phyloP scores from a whole-genome alignment of 2,329 filamentous ascomycete species.

The Neurospora sp. region DNA sequence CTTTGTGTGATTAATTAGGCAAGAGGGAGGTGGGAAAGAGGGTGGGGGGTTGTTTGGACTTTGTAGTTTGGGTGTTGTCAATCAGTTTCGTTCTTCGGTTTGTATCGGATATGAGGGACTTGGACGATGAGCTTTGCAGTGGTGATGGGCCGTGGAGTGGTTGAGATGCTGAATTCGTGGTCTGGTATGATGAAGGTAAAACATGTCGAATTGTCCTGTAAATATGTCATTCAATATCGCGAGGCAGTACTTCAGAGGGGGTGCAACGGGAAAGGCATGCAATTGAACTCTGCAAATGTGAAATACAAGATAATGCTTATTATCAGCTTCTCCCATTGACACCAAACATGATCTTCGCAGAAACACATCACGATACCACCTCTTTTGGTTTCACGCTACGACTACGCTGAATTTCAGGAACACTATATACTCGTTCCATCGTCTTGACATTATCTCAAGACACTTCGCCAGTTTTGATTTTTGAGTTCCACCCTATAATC shows the following conservation, averaged over 20 bases:
- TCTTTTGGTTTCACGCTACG: neutral
- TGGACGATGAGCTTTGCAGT: neutral
- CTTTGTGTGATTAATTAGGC: neutral
- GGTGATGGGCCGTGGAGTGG: neutral
- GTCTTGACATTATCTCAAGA: neutral
- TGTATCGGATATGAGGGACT: too few relatives aligned
- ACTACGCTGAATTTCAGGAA: neutral
- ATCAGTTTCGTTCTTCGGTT: neutral
- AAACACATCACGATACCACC: neutral
- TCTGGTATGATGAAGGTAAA: too few relatives aligned
- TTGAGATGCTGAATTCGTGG: neutral
- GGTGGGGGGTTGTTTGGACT: neutral
- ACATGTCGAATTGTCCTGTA: neutral
- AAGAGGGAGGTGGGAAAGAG: neutral
- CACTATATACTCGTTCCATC: neutral
- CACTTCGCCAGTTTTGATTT: neutral
- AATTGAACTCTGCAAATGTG: neutral
- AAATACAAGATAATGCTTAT: neutral
- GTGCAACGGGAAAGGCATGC: neutral
- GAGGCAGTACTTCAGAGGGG: neutral
- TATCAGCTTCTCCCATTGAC: neutral
- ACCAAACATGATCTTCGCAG: neutral
- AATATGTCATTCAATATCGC: neutral
- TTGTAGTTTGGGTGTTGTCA: neutral
- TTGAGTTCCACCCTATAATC: neutral